Evolutionary conservation across 345 rosid species (phyloP).

Genomic region (Clausena lansium): DNA sequence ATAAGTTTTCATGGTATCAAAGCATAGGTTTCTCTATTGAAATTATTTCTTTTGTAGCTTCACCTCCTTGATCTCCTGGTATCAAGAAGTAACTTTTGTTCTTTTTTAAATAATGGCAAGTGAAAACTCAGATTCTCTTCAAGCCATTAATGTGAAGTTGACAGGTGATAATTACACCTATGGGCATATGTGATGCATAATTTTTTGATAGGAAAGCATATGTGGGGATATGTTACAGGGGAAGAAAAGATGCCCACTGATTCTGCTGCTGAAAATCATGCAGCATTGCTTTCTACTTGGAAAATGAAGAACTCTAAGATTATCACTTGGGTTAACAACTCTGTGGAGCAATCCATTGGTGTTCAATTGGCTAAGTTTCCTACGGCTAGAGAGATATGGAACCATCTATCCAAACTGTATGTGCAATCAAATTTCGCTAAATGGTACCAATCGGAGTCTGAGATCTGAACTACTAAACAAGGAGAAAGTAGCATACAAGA

Average conservation of each 20-base stretch:
- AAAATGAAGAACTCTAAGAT: not conserved
- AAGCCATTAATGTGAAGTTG: too few relatives aligned
- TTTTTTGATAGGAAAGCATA: not conserved
- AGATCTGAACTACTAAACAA: not conserved
- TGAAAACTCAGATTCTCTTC: too few relatives aligned
- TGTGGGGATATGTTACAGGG: not conserved
- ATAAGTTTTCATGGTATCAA: too few relatives aligned
- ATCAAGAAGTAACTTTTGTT: too few relatives aligned
- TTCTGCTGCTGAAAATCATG: not conserved
- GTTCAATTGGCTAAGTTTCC: not conserved
- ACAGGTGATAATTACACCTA: conserved; percentile 1
- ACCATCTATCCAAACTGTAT: too few relatives aligned
- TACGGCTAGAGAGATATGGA: too few relatives aligned
- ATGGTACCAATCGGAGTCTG: not conserved
- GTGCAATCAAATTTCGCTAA: too few relatives aligned
- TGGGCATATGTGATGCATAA: not conserved
- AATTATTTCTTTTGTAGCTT: too few relatives aligned
- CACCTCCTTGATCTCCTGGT: too few relatives aligned
- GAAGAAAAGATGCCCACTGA: not conserved
- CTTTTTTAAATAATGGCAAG: too few relatives aligned
- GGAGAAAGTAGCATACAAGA: not conserved
- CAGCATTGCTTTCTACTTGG: not conserved
- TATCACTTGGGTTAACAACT: not conserved
- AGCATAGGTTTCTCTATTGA: too few relatives aligned
- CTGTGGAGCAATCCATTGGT: not conserved